Conservation (phyloP, 768 basidiomycete genomes). For the Coprinellus micaceus region DNA sequence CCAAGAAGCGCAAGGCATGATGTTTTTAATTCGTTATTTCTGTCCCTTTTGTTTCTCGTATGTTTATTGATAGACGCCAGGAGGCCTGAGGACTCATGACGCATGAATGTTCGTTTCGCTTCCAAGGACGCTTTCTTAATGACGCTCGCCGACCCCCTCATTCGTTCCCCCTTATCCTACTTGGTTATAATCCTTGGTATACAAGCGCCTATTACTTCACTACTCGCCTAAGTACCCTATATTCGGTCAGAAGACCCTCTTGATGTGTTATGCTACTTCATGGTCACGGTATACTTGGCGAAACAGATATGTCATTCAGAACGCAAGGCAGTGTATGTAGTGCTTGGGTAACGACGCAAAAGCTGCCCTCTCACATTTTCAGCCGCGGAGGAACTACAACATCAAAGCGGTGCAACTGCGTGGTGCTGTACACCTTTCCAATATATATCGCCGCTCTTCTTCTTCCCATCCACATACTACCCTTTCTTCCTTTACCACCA, state of each 20-base stretch:
- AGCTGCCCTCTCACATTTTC: not conserved
- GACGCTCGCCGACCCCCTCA: not conserved
- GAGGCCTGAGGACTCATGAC: not conserved
- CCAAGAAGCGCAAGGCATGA: slow-evolving; percentile 28
- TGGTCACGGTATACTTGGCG: not conserved
- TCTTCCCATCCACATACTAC: slow-evolving; percentile 9
- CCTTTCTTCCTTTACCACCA: slow-evolving; percentile 10
- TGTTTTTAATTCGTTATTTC: not conserved
- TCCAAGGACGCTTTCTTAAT: not conserved
- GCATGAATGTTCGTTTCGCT: too few species aligned
- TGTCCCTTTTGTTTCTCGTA: not conserved
- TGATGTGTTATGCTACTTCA: not conserved
- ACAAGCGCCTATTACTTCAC: slow-evolving; percentile 2
- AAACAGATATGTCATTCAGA: not conserved
- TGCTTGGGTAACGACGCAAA: not conserved
- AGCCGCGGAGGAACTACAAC: not conserved
- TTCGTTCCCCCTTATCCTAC: slow-evolving; percentile 3
- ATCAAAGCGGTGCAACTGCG: slow-evolving; percentile 2
- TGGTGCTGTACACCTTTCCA: not conserved
- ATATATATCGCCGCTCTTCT: slow-evolving; percentile 6
- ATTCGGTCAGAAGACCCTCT: not conserved
- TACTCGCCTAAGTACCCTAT: not conserved
- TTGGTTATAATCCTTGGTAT: slow-evolving; percentile 6
- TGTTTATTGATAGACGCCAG: not conserved
- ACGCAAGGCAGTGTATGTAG: not conserved